Conservation (phyloP, 805 yeast genomes). For the Alloascoidea hylecoeti region DNA sequence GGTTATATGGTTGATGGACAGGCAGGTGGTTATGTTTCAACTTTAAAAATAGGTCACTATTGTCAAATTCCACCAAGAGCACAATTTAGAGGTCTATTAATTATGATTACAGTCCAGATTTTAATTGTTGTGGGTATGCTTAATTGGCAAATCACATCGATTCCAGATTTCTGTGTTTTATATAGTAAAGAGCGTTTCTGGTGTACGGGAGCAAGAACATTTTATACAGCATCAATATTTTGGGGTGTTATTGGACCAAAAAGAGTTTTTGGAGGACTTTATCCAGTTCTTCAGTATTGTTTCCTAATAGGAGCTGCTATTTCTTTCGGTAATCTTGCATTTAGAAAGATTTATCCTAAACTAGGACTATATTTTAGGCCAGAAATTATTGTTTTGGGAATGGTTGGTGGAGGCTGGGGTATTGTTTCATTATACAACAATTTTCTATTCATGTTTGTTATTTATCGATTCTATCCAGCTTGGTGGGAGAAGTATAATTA, state of each 20-base stretch:
- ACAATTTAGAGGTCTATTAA: conserved; percentile 24
- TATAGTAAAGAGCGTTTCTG: conserved; percentile 25
- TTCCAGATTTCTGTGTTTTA: conserved; percentile 19
- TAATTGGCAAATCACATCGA: neutral
- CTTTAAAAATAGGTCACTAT: conserved; percentile 43
- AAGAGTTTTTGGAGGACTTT: conserved; percentile 26
- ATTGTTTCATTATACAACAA: neutral
- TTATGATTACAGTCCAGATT: neutral
- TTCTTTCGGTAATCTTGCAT: neutral
- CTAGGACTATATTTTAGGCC: neutral
- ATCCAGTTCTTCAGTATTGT: conserved; percentile 50
- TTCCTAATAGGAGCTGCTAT: conserved; percentile 37
- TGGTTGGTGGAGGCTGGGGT: neutral
- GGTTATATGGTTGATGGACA: conserved; percentile 51
- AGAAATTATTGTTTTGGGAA: neutral
- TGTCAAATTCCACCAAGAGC: conserved; percentile 45
- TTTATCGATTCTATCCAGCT: conserved; percentile 30
- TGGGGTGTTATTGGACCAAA: conserved; percentile 52
- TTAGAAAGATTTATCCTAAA: neutral
- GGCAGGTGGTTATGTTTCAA: conserved; percentile 46
- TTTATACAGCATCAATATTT: conserved; percentile 33
- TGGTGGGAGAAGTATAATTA: conserved; percentile 44
- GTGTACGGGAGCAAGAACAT: conserved; percentile 23
- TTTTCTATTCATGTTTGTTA: conserved; percentile 23
- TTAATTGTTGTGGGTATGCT: neutral